phyloP scores from a whole-genome alignment of 768 basidiomycete species.

The Xanthoconium stramineum region DNA sequence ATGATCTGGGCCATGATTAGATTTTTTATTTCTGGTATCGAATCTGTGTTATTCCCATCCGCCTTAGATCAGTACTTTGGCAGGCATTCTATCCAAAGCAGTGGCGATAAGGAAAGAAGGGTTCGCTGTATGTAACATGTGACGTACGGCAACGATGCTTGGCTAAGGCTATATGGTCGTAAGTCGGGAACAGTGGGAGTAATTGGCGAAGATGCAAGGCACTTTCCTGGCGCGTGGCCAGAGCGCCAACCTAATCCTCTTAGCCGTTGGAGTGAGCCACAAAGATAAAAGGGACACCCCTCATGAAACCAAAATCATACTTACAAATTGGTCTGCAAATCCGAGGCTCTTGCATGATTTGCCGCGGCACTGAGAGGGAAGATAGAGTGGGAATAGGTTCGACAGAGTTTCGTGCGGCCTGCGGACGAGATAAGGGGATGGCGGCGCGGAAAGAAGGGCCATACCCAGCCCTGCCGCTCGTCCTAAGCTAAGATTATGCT shows the following conservation, averaged over 20 bases:
- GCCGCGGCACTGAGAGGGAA: background rate
- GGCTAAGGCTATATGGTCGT: background rate
- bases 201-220: background rate
- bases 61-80: background rate
- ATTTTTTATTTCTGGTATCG: background rate
- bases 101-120: background rate
- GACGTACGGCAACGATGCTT: background rate
- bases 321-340: background rate
- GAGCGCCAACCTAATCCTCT: background rate
- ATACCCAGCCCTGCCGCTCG: background rate
- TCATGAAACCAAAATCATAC: background rate
- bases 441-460: background rate
- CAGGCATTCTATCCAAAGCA: background rate
- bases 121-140: slow-evolving; percentile 1
- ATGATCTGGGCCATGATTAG: background rate
- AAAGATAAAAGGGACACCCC: background rate
- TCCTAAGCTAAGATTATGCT: background rate
- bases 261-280: background rate
- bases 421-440: background rate
- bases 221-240: background rate
- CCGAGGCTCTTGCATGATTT: background rate
- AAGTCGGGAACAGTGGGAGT: background rate
- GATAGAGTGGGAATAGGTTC: background rate
- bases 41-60: no score
- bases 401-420: background rate